Evolutionary conservation across 2,329 filamentous ascomycete species (phyloP), one percentile per base, ranked within the genome.

Genomic region (Colletotrichum liaoningense): DNA sequence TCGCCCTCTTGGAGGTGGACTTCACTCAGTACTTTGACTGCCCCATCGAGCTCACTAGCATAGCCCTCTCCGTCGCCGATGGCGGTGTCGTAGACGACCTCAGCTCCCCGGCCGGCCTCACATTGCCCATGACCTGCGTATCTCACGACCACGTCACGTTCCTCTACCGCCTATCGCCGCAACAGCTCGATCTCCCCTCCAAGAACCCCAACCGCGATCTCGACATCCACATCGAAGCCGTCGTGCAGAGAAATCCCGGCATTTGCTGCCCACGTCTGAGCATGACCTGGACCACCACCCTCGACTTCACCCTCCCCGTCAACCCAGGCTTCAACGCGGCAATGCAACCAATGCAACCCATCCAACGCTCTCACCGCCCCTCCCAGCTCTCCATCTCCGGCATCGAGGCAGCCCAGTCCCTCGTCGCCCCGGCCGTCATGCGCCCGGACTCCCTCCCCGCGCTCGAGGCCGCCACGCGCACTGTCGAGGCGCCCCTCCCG

Each of bases 71-170:
- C 1, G 84, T 94, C 16, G 83, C 85, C 38, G 89, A 91, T 28
- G 91, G 91, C 62, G 91, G 91, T 59, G 83, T 82, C 16, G 88
- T 93, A 22, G 87, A 91, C 68, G 85, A 90, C 70, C 86, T 93
- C 16, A 90, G 89, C 74, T 81, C 83, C 49, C 81, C 86, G 57
- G 83, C 71, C 1, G 87, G 86, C 30, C 81, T 90, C 74, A 74
- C 78, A n/a, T 83, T 93, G 24, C 89, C 91, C 5, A 83, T 93
- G 30, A 85, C 86, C 55, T 92, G 92, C 79, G 90, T 91, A 16
- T 90, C 93, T 19, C 92, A 93, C 77, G 94, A 96, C 79, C 93
- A 95, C 80, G 84, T 94, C 74, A 93, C 93, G 1, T 91, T 95
- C 77, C 85, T 95, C 66, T 96, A 95, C 83, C 90, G 89, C 66